These are phyloP conservation scores for Colletotrichum noveboracense DNA, from an alignment of 2,329 filamentous ascomycete genomes.

Conservation along the genomic window DNA sequence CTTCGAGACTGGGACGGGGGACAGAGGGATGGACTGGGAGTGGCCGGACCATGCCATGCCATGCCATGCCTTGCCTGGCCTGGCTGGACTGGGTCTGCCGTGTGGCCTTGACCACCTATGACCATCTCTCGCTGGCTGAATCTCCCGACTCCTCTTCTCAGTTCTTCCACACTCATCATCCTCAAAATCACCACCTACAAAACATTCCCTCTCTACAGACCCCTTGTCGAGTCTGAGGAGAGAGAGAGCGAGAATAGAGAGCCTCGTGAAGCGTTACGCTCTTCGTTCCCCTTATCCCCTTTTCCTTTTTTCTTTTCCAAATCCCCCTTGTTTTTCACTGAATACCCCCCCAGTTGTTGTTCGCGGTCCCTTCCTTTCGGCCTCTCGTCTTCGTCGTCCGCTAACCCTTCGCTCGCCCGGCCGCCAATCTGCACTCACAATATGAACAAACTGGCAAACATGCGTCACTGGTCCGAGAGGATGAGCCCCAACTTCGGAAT, in stretches of 20 bases:
- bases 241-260: conserved; percentile 27
- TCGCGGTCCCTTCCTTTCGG: conserved; percentile 18
- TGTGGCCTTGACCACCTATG: conserved; percentile 18
- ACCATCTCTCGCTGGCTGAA: conserved; percentile 15
- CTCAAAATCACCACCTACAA: conserved; percentile 3
- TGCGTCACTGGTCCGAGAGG: conserved; percentile 75
- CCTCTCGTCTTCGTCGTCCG: conserved; percentile 28
- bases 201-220: conserved; percentile 17
- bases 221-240: conserved; percentile 20
- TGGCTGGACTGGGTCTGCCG: conserved; percentile 16
- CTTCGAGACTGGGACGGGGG: neutral
- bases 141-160: conserved; percentile 20
- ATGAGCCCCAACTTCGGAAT: conserved; percentile 73
- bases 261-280: conserved; percentile 15
- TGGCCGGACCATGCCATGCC: conserved; percentile 20
- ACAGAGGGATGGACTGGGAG: conserved; percentile 3
- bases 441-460: conserved; percentile 76
- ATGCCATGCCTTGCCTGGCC: conserved; percentile 15
- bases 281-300: conserved; percentile 27
- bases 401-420: conserved; percentile 22
- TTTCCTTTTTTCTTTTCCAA: conserved; percentile 28
- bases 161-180: conserved; percentile 15
- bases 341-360: conserved; percentile 7
- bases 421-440: conserved; percentile 41
- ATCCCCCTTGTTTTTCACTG: conserved; percentile 21